Evolutionary conservation across 176 grass and related monocot species (phyloP), one percentile per base, ranked within the genome.

Genomic region (Rhynchospora tenuis): DNA sequence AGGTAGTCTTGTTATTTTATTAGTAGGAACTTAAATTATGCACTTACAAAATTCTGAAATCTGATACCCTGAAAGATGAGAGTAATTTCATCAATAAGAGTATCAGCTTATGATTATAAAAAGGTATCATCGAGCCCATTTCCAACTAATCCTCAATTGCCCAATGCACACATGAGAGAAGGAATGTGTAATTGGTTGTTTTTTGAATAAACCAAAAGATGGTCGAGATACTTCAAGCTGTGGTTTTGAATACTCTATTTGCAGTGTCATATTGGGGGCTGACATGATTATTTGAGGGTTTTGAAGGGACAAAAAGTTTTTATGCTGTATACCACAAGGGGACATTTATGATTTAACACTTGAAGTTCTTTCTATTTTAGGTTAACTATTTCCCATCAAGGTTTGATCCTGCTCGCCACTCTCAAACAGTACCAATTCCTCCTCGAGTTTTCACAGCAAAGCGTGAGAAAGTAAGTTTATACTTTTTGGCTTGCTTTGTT

Each of bases 311-410:
- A 47, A 7, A 9, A 46, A 83, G 33, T 73, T 70, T 76, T 55
- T 27, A 23, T 58, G 58, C 52, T 7, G 12, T 54, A 63, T 17
- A 75, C 24, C 24, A 55, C 13, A 28, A 28, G 46, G 72, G 5
- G 7, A 54, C 72, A 54, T 52, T 55, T 76, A 55, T 76, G 5
- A 52, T 28, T 55, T 83, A 85, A 83, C 68, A 44, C 73, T 64
- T 57, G 27, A 62, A 79, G 59, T 65, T 27, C 16, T 52, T 79
- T 83, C 7, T 1, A 71, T 84, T 59, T 56, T 63, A 97, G 94
- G 94, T 97, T 68, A 93, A 97, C 81, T 97, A 97, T 85, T 97
- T 93, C 86, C 91, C 94, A 29, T 97, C 94, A 43, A 91, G 89
- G 54, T 93, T 91, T 65, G 91, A 97, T 87, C 56, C 88, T 69